These are phyloP conservation scores for Lyophyllum decastes DNA, from an alignment of 768 basidiomycete species.

Conservation along the genomic window DNA sequence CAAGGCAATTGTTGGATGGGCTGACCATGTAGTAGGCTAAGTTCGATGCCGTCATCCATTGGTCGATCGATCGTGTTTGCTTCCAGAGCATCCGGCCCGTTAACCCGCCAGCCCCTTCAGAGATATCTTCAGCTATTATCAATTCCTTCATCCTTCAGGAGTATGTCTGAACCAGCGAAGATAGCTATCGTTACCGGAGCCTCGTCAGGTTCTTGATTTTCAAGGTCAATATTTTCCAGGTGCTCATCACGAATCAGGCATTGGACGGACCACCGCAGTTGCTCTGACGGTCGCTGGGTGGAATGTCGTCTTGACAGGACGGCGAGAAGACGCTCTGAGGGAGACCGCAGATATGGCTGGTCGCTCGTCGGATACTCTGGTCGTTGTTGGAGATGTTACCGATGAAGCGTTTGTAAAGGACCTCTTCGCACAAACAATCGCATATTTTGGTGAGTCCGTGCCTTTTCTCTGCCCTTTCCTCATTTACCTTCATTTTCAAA, in stretches of 20 bases:
- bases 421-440: slow-evolving; percentile 56
- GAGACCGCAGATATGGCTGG: slow-evolving; percentile 54
- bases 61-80: neutral
- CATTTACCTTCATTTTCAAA: neutral
- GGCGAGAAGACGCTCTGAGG: slow-evolving; percentile 56
- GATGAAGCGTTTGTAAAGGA: slow-evolving; percentile 61
- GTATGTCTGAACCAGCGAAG: slow-evolving; percentile 10
- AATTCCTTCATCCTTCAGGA: neutral
- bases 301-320: slow-evolving; percentile 65
- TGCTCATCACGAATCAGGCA: slow-evolving; percentile 32
- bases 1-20: neutral
- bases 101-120: neutral
- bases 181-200: slow-evolving; percentile 33
- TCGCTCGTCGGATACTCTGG: slow-evolving; percentile 33
- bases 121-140: neutral
- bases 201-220: slow-evolving; percentile 15
- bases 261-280: slow-evolving; percentile 69
- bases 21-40: neutral
- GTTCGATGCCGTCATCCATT: slow-evolving; percentile 5
- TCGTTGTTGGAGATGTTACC: slow-evolving; percentile 65
- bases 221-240: neutral
- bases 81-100: neutral
- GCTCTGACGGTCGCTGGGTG: slow-evolving; percentile 72
- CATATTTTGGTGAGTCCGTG: slow-evolving; percentile 51
- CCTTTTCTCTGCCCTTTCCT: neutral